These are phyloP conservation scores for Saturnispora silvae DNA, from an alignment of 805 yeast species.

Conservation along the genomic window DNA sequence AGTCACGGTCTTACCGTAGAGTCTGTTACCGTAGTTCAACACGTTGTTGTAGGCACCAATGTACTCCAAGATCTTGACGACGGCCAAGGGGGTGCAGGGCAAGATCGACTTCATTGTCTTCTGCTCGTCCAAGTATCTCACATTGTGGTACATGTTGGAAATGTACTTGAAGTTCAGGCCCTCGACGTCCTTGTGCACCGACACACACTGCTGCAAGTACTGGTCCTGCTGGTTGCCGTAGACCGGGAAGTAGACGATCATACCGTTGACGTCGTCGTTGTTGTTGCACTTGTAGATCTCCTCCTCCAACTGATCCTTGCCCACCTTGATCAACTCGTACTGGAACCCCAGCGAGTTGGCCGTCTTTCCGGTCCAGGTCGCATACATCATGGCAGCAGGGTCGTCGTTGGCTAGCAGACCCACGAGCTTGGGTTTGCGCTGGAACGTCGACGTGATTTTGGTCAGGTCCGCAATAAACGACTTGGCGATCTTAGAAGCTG, in stretches of 20 bases:
- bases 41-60: constrained; percentile 77
- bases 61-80: constrained; percentile 86
- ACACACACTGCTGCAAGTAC: constrained; percentile 85
- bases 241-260: constrained; percentile 96
- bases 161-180: constrained; percentile 86
- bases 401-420: constrained; percentile 89
- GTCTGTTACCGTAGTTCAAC: constrained; percentile 78
- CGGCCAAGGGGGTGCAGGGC: constrained; percentile 94
- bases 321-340: constrained; percentile 63
- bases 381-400: constrained; percentile 93
- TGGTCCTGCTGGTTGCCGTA: constrained; percentile 93
- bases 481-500: constrained; percentile 84
- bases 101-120: constrained; percentile 68
- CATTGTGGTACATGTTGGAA: constrained; percentile 90
- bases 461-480: constrained; percentile 65
- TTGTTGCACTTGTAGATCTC: constrained; percentile 72
- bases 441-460: constrained; percentile 41
- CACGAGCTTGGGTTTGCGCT: constrained; percentile 61
- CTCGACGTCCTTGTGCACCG: constrained; percentile 91
- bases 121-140: constrained; percentile 65
- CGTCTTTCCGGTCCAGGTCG: constrained; percentile 92
- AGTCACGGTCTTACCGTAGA: constrained; percentile 86
- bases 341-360: constrained; percentile 76
- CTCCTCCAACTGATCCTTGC: constrained; percentile 77
- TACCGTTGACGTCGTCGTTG: constrained; percentile 72